Conservation (phyloP, 768 basidiomycete genomes). For the Podaxis sp. region DNA sequence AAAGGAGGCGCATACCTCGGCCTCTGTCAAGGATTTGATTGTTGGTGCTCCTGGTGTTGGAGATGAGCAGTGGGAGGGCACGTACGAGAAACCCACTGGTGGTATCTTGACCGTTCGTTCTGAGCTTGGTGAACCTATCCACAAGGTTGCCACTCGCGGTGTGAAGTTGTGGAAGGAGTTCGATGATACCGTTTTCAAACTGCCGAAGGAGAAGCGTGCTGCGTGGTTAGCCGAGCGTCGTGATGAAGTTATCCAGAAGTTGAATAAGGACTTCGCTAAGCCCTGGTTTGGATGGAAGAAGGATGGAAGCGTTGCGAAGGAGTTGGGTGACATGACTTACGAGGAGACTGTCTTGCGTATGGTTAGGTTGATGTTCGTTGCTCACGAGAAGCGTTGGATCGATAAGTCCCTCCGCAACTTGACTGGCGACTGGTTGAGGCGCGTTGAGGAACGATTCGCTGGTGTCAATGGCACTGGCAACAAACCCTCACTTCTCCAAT, state of each 20-base stretch:
- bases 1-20: constrained; percentile 94
- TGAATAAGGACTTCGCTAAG: constrained; percentile 96
- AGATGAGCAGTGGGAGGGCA: constrained; percentile 91
- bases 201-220: constrained; percentile 93
- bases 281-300: constrained; percentile 98
- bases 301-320: constrained; percentile 78
- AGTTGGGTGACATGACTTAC: constrained; percentile 97
- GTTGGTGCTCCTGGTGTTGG: constrained; percentile 91
- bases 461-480: constrained; percentile 74
- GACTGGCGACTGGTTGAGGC: constrained; percentile 95
- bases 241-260: constrained; percentile 84
- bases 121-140: constrained; percentile 97
- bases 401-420: constrained; percentile 90
- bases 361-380: constrained; percentile 92
- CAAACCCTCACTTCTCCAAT: constrained; percentile 84
- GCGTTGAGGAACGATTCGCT: constrained; percentile 93
- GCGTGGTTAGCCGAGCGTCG: constrained; percentile 86
- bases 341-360: constrained; percentile 92
- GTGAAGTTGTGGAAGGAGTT: constrained; percentile 99
- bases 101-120: constrained; percentile 96
- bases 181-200: constrained; percentile 92
- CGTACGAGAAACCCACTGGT: constrained; percentile 91
- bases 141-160: constrained; percentile 96
- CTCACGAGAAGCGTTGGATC: constrained; percentile 91
- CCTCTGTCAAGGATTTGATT: constrained; percentile 95